Base-by-base conservation (phyloP, 257 asterid species). In the Phtheirospermum japonicum region DNA sequence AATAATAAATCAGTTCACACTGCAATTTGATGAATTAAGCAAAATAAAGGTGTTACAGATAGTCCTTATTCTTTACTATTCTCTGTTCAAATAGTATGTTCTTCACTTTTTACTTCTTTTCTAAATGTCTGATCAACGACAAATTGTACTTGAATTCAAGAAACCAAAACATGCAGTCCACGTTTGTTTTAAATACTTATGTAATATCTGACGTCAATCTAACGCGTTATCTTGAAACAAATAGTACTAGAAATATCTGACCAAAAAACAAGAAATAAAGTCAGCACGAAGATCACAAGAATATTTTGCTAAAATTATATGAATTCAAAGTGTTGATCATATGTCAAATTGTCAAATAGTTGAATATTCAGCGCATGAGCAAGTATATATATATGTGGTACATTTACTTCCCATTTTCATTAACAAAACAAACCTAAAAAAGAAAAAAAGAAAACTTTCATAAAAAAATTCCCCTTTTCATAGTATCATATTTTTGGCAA, bases 221-320 rank as follows among this genome's bases (percentile, higher is more conserved):
- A 4, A n/a, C 51, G 51, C 9, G 19, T 42, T 13, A 32, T 2
- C 32, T 11, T 18, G 20, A n/a, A 50, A 57, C 10, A 10, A 10
- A 42, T 9, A 56, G 12, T 19, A 53, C 30, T 57, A 28, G 33
- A 45, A 40, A 11, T 40, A 9, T 5, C 2, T 16, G n/a, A 40
- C 7, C 13, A 30, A 28, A 50, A 18, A 20, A 10, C 28, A 23
- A 23, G 28, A 23, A 23, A 23, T 1, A n/a, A 26, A 37, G 66
- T 39, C 57, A 51, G 36, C 13, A 40, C 59, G 9, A 59, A 66
- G 60, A 57, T 75, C 80, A 71, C 77, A 48, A 5, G 77, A 71
- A 58, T 62, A 12, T 10, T 59, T 11, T 52, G 63, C 51, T 30
- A 57, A 62, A 59, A 11, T 26, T 18, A 11, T 30, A 20, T 50